Conservation (phyloP, 257 asterid species). For the Solanum gracilifrons region DNA sequence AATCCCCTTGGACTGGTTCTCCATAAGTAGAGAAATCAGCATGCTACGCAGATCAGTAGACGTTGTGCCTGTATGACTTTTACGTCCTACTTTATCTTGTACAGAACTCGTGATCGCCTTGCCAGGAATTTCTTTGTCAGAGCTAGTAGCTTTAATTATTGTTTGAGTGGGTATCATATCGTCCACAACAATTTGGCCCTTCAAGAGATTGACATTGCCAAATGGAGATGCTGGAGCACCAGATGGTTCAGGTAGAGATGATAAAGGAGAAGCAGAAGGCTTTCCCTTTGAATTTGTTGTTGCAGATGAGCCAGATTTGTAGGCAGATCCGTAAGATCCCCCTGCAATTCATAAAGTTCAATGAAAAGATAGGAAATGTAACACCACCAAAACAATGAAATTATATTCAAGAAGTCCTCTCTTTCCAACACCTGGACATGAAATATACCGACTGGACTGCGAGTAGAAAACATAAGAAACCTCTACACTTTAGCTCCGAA, state of each 20-base stretch:
- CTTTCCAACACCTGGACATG: background rate
- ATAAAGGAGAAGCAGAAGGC: slow-evolving; percentile 52
- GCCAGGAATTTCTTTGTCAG: slow-evolving; percentile 52
- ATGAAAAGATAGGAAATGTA: background rate
- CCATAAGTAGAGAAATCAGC: slow-evolving; percentile 60
- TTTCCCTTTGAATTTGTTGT: slow-evolving; percentile 49
- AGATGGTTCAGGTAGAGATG: slow-evolving; percentile 51
- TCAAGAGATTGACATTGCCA: slow-evolving; percentile 36
- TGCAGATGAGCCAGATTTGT: slow-evolving; percentile 42
- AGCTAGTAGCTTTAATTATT: slow-evolving; percentile 22
- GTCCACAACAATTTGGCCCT: slow-evolving; percentile 35
- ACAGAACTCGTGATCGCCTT: slow-evolving; percentile 26
- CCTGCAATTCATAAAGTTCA: slow-evolving; percentile 21
- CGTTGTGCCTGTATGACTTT: slow-evolving; percentile 26
- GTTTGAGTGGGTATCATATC: slow-evolving; percentile 31
- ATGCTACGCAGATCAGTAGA: slow-evolving; percentile 56
- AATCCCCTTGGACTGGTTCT: slow-evolving; percentile 70
- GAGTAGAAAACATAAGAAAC: slow-evolving; percentile 4
- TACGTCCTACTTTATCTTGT: slow-evolving; percentile 37
- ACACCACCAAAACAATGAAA: background rate
- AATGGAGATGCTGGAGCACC: slow-evolving; percentile 48
- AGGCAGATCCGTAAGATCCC: slow-evolving; percentile 54
- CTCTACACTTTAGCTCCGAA: slow-evolving; percentile 8
- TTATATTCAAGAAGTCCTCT: background rate
- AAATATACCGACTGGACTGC: background rate